Evolutionary conservation across 2,329 filamentous ascomycete species (phyloP), one percentile per base, ranked within the genome.

Genomic region (Colletotrichum falcatum): DNA sequence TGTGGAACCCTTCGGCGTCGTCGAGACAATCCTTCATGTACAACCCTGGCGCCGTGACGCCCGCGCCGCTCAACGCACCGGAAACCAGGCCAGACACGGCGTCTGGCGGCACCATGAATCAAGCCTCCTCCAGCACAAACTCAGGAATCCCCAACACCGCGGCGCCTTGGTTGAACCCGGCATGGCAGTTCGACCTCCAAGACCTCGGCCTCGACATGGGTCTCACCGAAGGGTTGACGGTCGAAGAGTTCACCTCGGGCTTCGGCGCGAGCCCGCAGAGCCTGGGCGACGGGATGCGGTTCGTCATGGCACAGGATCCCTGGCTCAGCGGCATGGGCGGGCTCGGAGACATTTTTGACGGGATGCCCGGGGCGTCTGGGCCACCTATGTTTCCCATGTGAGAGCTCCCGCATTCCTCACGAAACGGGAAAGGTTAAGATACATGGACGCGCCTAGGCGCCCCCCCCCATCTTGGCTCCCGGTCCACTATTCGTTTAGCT

Each of bases 281-380:
- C 51, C 49, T 72, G 11, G 51, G 49, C 28, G 67, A 80, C 20
- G 79, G 78, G 11, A 76, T 80, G 61, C 76, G 78, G 42, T 80
- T 79, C 70, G 76, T 81, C 61, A 75, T 83, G 61, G 72, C 70
- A 18, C 77, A 79, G 66, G 82, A 84, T 65, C 79, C 81, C 18
- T 83, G 82, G 78, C 79, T 83, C 65, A 80, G 75, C 20, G 78
- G 79, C 77, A 79, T 83, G 65, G 79, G 75, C 11, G 78, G 58
- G 9, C 58, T 70, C 20, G 58, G 58, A 4, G 64, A 79, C 59
- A 77, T 79, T 66, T 80, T 83, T 28, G 78, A 80, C 56, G 77
- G 77, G 16, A 73, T 82, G 30, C 80, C 79, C 0, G 77, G 79
- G 35, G 44, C 51, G 7, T 65, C 72, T 74, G 18, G 72, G 66